Evolutionary conservation across 495 filamentous ascomycete species (phyloP), one percentile per base, ranked within the genome.

Genomic region (Viridothelium virens): DNA sequence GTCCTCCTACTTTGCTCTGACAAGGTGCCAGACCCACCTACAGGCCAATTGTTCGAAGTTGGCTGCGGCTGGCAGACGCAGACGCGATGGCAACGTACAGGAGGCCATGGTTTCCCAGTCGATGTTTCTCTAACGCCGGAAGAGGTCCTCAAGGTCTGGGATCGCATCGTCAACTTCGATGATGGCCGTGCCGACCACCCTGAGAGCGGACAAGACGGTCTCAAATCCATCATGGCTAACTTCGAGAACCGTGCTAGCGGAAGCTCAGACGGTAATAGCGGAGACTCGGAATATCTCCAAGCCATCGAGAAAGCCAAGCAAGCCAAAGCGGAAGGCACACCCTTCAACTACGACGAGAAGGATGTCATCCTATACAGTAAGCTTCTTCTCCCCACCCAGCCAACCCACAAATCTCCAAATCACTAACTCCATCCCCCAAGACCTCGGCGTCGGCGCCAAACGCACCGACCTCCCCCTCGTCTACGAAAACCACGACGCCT

Each of bases 41-140:
- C 92, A 68, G 93, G 93, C 70, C 88, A 86, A 63, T 85, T 98
- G n/a, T 98, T 88, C 78, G 94, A 98, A 82, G 90, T 92, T 67
- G 94, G 94, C 73, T 93, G 90, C 77, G 94, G 94, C 67, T 98
- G 95, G 95, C 86, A 89, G 73, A 89, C 87, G 67, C 82, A 84
- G 74, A 98, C 94, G 62, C 86, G 94, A 75, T 98, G 95, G 95
- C 93, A 98, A 81, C 89, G 94, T 69, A 84, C 85, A 46, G 92
- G 91, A 66, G 94, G 94, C 67, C 86, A 91, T 76, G 91, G 88
- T 50, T 98, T 98, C 88, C 93, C 94, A 64, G 78, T 97, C 66
- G 91, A 97, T 74, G 87, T 89, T 61, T 83, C 86, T 69, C 81
- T 97, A 66, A 92, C 89, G 38, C 94, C 94, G 37, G 94, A 98